Base-by-base conservation (phyloP, 106 monocot species). In the Allium cepa region DNA sequence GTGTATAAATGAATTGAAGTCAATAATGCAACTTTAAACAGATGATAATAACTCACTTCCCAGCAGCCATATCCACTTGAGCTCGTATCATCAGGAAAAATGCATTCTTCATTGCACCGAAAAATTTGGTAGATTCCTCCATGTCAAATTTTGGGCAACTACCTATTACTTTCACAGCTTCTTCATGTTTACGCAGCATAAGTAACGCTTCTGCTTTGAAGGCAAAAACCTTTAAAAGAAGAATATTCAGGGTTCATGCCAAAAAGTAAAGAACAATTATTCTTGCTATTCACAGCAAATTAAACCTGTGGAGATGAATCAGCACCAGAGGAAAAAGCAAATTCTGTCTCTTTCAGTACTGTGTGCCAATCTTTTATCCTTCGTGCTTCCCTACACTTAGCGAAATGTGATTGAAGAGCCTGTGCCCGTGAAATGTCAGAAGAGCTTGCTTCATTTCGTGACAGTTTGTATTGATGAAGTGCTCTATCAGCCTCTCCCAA, bases 181-280 rank as follows among this genome's bases (percentile, higher is more conserved):
- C 94, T 9, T 91, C 81, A 18, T 94, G 87, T 62, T 71, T 87
- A 10, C 69, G 73, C 47, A 91, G 87, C 61, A 75, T 90, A 16
- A 94, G 53, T 7, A 91, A 80, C 4, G 94, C 87, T 73, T 94
- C 94, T 58, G 83, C 85, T 81, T 87, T 76, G 52, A 66, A 67
- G n/a, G 91, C 85, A 67, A 83, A 76, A 1, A 87, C 87, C 90
- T 94, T 70, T 26, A 67, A 52, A 66, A 14, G 50, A 67, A 48
- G 5, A 67, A 22, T 64, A 64, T 26, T 10, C 13, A 48, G 47
- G 47, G 4, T 46, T 16, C n/a, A 11, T 4, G 46, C 8, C 12
- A 48, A 17, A 64, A 15, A 27, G 59, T 14, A 59, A 59, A 26
- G 59, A n/a, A 55, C 5, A 12, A 15, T 12, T 55, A 15, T 55